phyloP scores from a whole-genome alignment of 1,284 basidiomycete genomes.

The Microbotryum saponariae region DNA sequence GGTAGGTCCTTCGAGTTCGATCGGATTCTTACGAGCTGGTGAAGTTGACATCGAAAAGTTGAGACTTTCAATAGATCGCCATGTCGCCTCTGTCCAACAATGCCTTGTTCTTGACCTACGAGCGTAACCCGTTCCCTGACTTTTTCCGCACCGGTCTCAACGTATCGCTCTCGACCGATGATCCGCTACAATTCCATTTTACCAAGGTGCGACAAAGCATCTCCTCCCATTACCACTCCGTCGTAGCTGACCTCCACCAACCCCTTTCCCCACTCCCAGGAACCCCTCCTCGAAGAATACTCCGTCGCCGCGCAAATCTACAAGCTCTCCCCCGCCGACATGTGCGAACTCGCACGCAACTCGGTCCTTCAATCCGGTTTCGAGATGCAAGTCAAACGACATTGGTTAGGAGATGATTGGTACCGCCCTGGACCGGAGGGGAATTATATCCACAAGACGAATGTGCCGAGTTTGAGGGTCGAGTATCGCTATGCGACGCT shows the following conservation, averaged over 20 bases:
- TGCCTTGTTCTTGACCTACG: slow-evolving; percentile 91
- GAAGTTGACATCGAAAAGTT: too few species aligned
- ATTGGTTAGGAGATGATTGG: slow-evolving; percentile 89
- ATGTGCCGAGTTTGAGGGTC: slow-evolving; percentile 85
- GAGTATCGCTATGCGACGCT: slow-evolving; percentile 84
- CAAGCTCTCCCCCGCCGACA: slow-evolving; percentile 40
- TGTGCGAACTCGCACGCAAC: slow-evolving; percentile 86
- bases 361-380: slow-evolving; percentile 95
- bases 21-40: not conserved
- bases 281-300: slow-evolving; percentile 94
- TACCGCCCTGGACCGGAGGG: slow-evolving; percentile 78
- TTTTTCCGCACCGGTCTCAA: slow-evolving; percentile 96
- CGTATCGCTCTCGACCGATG: slow-evolving; percentile 92
- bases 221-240: not conserved
- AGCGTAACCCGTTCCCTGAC: slow-evolving; percentile 92
- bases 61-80: slow-evolving; percentile 52
- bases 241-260: slow-evolving; percentile 42
- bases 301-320: slow-evolving; percentile 80
- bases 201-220: slow-evolving; percentile 60
- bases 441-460: slow-evolving; percentile 92
- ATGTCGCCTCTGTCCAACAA: slow-evolving; percentile 99
- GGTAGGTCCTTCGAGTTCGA: not conserved
- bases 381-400: slow-evolving; percentile 96
- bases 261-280: slow-evolving; percentile 61
- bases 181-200: slow-evolving; percentile 88